phyloP scores from a whole-genome alignment of 2,329 filamentous ascomycete genomes.

The Epichloe glyceriae region DNA sequence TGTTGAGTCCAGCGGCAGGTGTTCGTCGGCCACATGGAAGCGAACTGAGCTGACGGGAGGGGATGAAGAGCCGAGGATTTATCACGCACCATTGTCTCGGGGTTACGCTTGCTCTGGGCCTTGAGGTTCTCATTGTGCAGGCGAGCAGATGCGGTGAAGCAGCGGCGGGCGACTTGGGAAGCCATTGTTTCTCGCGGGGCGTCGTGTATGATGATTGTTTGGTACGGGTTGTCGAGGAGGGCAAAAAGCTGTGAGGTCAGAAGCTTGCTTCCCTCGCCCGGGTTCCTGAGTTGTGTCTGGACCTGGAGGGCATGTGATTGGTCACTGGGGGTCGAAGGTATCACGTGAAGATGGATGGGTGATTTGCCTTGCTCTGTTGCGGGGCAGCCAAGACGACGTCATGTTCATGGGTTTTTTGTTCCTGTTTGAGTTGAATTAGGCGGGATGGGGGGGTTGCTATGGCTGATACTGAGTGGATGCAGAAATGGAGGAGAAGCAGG shows the following conservation, averaged over 20 bases:
- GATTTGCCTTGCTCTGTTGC: no score
- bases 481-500: no score
- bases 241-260: not conserved
- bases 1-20: not conserved
- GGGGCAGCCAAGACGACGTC: not conserved
- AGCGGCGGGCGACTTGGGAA: constrained; percentile 41
- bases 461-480: no score
- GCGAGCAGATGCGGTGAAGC: constrained; percentile 41
- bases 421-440: no score
- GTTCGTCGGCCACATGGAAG: not conserved
- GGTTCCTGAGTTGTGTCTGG: not conserved
- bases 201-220: constrained; percentile 2
- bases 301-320: not conserved
- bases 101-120: constrained; percentile 44
- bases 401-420: not conserved
- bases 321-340: not conserved
- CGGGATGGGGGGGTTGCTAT: no score
- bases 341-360: constrained; percentile 1
- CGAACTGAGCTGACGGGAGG: constrained; percentile 3
- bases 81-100: constrained; percentile 32
- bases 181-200: constrained; percentile 32
- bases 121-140: constrained; percentile 37
- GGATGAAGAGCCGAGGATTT: constrained; percentile 13
- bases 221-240: not conserved
- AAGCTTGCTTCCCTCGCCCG: not conserved